phyloP scores from a whole-genome alignment of 148 eudicot species.

The Rhododendron molle region DNA sequence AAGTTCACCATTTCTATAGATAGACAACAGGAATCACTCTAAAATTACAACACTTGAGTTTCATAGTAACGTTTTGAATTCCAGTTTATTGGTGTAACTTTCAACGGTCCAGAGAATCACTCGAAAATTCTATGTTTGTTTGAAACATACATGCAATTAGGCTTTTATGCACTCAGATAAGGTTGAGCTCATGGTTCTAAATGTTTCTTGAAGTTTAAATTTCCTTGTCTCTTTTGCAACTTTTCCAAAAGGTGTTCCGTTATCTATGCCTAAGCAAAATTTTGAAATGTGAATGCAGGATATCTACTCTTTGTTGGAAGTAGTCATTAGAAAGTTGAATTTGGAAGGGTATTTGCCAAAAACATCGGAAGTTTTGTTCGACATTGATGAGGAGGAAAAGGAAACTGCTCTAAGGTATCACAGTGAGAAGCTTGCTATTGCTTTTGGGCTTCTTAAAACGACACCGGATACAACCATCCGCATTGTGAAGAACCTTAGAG shows the following conservation, averaged over 20 bases:
- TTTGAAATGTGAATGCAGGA: slow-evolving; percentile 2
- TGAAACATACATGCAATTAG: neutral
- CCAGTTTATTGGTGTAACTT: neutral
- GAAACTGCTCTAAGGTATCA: slow-evolving; percentile 31
- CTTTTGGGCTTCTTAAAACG: slow-evolving; percentile 36
- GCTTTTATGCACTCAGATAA: neutral
- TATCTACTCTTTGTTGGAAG: slow-evolving; percentile 25
- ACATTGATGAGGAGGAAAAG: slow-evolving; percentile 34
- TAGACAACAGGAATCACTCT: neutral
- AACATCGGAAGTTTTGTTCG: slow-evolving; percentile 27
- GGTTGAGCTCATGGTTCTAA: neutral
- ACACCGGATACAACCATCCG: slow-evolving; percentile 24
- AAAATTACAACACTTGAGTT: neutral
- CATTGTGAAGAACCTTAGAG: slow-evolving; percentile 33
- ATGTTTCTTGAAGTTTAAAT: neutral
- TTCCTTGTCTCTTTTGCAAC: neutral
- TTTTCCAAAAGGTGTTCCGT: neutral
- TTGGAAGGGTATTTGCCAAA: slow-evolving; percentile 27
- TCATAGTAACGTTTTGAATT: neutral
- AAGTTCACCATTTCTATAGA: neutral
- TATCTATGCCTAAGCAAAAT: neutral
- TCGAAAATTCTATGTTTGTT: neutral
- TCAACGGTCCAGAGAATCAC: neutral
- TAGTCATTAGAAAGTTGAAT: slow-evolving; percentile 14
- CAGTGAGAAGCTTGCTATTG: slow-evolving; percentile 42